Conservation (phyloP, 2,329 filamentous ascomycete genomes). For the Clarireedia hainanense region DNA sequence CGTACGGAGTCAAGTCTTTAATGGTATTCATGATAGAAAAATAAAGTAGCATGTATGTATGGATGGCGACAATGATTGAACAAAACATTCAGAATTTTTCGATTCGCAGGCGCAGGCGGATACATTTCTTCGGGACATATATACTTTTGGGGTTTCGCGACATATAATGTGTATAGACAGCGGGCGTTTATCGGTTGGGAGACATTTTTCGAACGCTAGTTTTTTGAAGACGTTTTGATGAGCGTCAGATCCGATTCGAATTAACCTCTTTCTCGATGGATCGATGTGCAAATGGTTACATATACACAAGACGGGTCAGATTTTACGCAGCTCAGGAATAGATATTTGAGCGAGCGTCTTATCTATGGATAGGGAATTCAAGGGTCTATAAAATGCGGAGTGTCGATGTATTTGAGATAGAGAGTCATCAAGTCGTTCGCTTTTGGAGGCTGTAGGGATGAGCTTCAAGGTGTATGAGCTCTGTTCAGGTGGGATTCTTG, state of each 20-base stretch:
- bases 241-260: neutral
- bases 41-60: neutral
- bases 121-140: neutral
- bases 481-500: no score
- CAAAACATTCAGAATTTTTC: neutral
- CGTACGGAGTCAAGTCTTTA: no score
- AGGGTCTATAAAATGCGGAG: neutral
- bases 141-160: neutral
- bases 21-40: no score
- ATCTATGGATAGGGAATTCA: neutral
- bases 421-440: no score
- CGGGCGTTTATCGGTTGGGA: neutral
- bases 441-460: no score
- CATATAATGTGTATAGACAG: slow-evolving; percentile 2
- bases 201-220: neutral
- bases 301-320: no score
- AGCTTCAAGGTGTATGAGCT: no score
- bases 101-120: neutral
- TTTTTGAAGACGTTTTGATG: neutral
- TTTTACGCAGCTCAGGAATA: neutral
- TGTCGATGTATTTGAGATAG: no score
- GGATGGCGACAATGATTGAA: neutral
- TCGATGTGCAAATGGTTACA: neutral
- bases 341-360: neutral
- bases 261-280: neutral